A percentile compares a stretch with the other conserved stretches of the same genome.
These are phyloP conservation scores for Grosmannia serpens DNA, from an alignment of 2,329 filamentous ascomycete species.

Conservation along the genomic window DNA sequence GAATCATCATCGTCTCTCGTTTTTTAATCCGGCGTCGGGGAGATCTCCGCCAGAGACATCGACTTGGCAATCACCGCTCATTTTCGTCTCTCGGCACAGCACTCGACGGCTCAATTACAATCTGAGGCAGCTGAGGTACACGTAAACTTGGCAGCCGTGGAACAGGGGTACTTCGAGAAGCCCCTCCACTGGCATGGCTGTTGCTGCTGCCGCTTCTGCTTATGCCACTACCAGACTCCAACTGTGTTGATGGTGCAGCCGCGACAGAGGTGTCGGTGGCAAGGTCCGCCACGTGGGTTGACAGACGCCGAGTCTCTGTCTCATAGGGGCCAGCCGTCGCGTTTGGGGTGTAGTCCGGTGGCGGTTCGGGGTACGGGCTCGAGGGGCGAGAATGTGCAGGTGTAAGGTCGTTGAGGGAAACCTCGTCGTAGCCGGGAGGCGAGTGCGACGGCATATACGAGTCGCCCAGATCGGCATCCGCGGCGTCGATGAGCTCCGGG, in stretches of 20 bases:
- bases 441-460: constrained; percentile 29
- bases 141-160: constrained; percentile 43
- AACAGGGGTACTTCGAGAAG: constrained; percentile 24
- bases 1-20: neutral
- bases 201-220: constrained; percentile 1
- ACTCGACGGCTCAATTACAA: constrained; percentile 45
- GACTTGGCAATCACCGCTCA: neutral
- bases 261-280: constrained; percentile 10
- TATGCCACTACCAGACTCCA: neutral
- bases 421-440: constrained; percentile 40
- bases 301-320: constrained; percentile 20
- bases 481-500: constrained; percentile 36
- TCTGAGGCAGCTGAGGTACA: constrained; percentile 39
- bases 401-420: constrained; percentile 20
- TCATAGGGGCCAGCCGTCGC: constrained; percentile 15
- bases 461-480: constrained; percentile 34
- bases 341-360: constrained; percentile 37
- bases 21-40: too few species aligned
- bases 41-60: neutral
- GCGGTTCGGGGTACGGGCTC: constrained; percentile 35
- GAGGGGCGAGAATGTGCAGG: constrained; percentile 20
- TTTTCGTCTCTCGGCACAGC: constrained; percentile 18
- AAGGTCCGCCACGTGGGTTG: constrained; percentile 21
- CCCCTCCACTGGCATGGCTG: constrained; percentile 5
- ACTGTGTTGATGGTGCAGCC: neutral